Evolutionary conservation across 306 rosid species (phyloP), one percentile per base, ranked within the genome.

Genomic region (Cyamopsis tetragonoloba): DNA sequence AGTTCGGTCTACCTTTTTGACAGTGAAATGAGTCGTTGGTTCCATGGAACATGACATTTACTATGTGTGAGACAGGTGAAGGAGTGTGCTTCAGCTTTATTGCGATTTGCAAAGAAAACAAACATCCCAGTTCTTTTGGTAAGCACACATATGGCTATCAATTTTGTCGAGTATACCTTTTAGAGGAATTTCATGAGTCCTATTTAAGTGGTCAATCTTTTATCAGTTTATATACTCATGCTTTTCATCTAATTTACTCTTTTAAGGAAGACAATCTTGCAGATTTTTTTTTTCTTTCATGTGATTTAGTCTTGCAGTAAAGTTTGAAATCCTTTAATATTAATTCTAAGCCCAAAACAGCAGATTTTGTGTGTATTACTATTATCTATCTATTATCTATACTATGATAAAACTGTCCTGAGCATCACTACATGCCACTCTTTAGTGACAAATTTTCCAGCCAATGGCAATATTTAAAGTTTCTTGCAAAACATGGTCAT

Each of bases 21-120:
- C 7, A 17, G 49, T 73, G 46, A 61, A 46, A 12, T 61, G 73
- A 32, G 62, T 37, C 58, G 42, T 32, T 34, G 34, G 20, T 62
- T 63, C 60, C 22, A 15, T 26, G 31, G 35, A 42, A 24, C 44
- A 23, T 82, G 74, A 82, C 37, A 47, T 70, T 50, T 46, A 48
- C 50, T 56, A 31, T 15, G 62, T 71, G 37, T 63, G 62, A 80
- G 62, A 64, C 84, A 92, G 98, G 89, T 93, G 64, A 93, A 86
- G 76, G 98, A 93, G 81, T 89, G 98, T 66, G 89, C 95, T 42
- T 80, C 89, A 28, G 87, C 95, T 68, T 76, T 93, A 85, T 83
- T 89, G 62, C 89, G 85, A 64, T 89, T 84, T 79, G 91, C 97
- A 2, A 89, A 93, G 95, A 86, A 61, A 62, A 93, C 97, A 6